Conservation (phyloP, 352 stramenopile genomes). For the Phytopythium aichiense region DNA sequence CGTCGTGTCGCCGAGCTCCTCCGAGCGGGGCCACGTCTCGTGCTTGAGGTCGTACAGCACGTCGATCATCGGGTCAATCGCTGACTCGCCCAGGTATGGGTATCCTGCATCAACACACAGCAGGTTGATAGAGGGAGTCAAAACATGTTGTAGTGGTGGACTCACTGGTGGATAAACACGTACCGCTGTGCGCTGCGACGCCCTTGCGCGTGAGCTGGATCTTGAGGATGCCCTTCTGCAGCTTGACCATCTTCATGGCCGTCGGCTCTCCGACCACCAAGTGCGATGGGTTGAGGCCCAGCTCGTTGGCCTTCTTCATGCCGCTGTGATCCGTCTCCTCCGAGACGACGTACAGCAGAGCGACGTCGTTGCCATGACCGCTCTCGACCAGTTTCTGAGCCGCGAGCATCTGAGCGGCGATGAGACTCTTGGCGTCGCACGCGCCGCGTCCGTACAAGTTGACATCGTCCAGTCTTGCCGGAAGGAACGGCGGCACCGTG, state of each 20-base stretch:
- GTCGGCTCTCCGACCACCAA: conserved; percentile 85
- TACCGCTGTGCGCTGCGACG: conserved; percentile 76
- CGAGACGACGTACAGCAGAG: conserved; percentile 81
- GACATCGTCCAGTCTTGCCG: conserved; percentile 52
- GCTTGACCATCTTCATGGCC: conserved; percentile 71
- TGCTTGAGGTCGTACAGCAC: conserved; percentile 83
- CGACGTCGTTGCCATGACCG: conserved; percentile 57
- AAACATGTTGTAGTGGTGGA: conserved; percentile 4
- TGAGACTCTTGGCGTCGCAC: conserved; percentile 81
- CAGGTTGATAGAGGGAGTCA: background rate
- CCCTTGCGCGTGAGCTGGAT: conserved; percentile 68
- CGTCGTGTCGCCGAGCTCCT: conserved; percentile 78
- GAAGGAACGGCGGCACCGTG: conserved; percentile 71
- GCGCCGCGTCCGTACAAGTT: conserved; percentile 77
- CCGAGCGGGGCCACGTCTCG: conserved; percentile 64
- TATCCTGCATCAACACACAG: conserved; percentile 35
- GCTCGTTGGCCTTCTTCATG: conserved; percentile 86
- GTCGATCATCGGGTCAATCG: conserved; percentile 82
- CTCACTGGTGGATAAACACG: background rate
- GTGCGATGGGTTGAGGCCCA: conserved; percentile 61
- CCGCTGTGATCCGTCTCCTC: conserved; percentile 87
- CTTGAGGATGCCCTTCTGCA: conserved; percentile 88
- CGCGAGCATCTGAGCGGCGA: conserved; percentile 81
- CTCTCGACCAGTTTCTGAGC: conserved; percentile 59
- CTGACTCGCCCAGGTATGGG: conserved; percentile 76